Evolutionary conservation across 129 eudicot species (phyloP).

Genomic region (Tanacetum coccineum): DNA sequence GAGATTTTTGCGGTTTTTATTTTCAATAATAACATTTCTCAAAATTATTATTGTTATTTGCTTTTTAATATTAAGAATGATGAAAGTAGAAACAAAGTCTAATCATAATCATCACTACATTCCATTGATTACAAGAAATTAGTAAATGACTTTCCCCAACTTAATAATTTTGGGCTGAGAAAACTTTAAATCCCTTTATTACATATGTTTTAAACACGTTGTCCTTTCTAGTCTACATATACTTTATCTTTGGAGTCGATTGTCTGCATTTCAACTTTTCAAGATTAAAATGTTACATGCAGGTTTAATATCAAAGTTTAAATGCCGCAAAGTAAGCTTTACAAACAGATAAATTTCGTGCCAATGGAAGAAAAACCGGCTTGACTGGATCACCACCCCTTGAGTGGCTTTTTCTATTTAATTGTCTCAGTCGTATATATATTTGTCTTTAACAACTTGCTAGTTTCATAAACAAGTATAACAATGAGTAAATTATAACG

Average conservation of each 20-base stretch:
- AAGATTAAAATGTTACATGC: background rate
- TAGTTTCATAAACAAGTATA: background rate
- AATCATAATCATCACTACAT: conserved; percentile 27
- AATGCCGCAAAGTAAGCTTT: no score
- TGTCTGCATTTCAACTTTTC: background rate
- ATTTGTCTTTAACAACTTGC: no score
- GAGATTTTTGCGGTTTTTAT: no score
- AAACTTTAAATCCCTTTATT: conserved; percentile 10
- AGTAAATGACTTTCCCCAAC: conserved; percentile 12
- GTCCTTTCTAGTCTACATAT: background rate
- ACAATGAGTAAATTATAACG: background rate
- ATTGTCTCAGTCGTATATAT: no score
- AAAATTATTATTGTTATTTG: background rate
- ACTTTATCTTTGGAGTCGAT: background rate
- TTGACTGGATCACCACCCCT: no score
- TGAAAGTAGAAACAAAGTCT: conserved; percentile 25
- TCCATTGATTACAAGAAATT: conserved; percentile 31
- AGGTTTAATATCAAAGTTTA: no score
- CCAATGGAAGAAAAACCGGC: no score
- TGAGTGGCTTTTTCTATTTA: no score
- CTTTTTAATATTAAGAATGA: conserved; percentile 16
- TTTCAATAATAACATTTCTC: background rate
- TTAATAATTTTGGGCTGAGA: conserved; percentile 5
- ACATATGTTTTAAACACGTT: conserved; percentile 25
- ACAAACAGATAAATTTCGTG: no score